phyloP scores from a whole-genome alignment of 169 alveolate species.

The Theileria orientalis region DNA sequence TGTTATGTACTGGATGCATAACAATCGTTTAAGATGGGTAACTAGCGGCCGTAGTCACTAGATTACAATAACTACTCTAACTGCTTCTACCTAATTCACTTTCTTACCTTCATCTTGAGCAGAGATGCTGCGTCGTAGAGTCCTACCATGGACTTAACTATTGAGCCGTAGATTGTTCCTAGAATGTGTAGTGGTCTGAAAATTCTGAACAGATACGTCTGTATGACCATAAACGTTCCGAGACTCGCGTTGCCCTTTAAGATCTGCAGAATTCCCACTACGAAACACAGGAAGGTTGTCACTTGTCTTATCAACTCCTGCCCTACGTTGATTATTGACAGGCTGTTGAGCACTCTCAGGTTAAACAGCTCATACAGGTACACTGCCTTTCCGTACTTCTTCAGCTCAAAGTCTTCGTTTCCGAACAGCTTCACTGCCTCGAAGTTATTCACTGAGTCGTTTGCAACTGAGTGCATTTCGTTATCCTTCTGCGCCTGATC shows the following conservation, averaged over 20 bases:
- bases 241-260: not conserved
- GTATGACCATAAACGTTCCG: slow-evolving; percentile 49
- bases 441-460: slow-evolving; percentile 72
- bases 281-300: slow-evolving; percentile 31
- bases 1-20: too few species aligned
- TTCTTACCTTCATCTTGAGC: slow-evolving; percentile 24
- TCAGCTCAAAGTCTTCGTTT: slow-evolving; percentile 71
- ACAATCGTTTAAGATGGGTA: too few species aligned
- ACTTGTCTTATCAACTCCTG: slow-evolving; percentile 64
- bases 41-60: too few species aligned
- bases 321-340: slow-evolving; percentile 62
- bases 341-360: slow-evolving; percentile 59
- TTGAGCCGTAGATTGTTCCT: slow-evolving; percentile 72
- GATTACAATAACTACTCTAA: too few species aligned
- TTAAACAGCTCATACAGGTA: slow-evolving; percentile 64
- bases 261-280: slow-evolving; percentile 23
- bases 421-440: slow-evolving; percentile 76
- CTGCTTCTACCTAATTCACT: too few species aligned
- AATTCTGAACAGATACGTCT: slow-evolving; percentile 60
- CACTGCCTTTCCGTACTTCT: slow-evolving; percentile 59
- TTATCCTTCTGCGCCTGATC: slow-evolving; percentile 72
- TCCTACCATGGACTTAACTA: slow-evolving; percentile 54
- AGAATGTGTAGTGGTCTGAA: slow-evolving; percentile 70
- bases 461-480: slow-evolving; percentile 71
- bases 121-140: slow-evolving; percentile 43